Base-by-base conservation (phyloP, 768 basidiomycete genomes). In the Hypholoma sublateritium region DNA sequence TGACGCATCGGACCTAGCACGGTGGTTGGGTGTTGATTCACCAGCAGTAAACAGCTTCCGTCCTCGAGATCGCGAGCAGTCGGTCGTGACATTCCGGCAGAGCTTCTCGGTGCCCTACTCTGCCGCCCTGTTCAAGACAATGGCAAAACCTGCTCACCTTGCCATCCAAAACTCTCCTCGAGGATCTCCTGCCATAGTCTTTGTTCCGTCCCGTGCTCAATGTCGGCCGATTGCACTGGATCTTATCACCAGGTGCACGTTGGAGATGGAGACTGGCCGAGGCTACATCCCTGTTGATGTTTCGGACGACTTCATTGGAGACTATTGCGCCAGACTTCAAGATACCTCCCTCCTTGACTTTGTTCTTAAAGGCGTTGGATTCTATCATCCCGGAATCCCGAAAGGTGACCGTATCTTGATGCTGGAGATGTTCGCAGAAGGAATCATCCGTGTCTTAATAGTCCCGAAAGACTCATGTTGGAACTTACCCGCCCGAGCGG, bases 31-130 rank as follows among this genome's bases (percentile, higher is more conserved):
- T 51, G 87, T 92, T 46, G 81, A 88, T 43, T 70, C 82, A 3
- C 72, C 74, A 12, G 82, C 80, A 21, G 70, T 90, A 41, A 86
- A 88, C 68, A 85, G 82, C 67, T 97, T 99, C 78, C 79, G 83
- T 5, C 90, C 95, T 1, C 82, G 77, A 42, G 89, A 93, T 64
- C 86, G 95, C 36, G 91, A 93, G 57, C 90, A 93, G 62, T 80
- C 92, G 0, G 74, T 98, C 17, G 74, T 76, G 7, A 80, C 85
- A 28, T 80, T 81, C 16, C 80, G 85, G 12, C 86, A 90, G 53
- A 81, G 92, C 0, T 98, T 96, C 73, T 88, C 86, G 16, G 89
- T 94, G 44, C 84, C 93, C 0, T 86, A 94, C 64, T 97, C 95
- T 4, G 81, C 89, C 0, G 86, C 92, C 0, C 77, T 98, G 17